Evolutionary conservation across 2,329 filamentous ascomycete species (phyloP).

Genomic region (Apiospora malaysiana): DNA sequence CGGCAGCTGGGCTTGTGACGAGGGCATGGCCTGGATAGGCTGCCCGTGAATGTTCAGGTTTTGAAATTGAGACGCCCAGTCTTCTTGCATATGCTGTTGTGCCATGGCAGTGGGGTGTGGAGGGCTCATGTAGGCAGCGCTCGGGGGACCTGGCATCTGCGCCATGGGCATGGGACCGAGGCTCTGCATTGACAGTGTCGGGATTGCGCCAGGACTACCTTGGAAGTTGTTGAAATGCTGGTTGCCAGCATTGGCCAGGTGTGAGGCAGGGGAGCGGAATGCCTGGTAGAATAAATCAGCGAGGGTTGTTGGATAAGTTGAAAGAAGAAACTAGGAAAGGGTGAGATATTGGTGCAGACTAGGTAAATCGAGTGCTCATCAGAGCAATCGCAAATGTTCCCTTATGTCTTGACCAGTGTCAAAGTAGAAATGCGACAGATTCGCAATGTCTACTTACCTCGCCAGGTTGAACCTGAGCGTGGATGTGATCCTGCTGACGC

Average conservation of each 20-base stretch:
- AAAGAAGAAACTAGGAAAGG: not conserved
- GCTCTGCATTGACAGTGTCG: slow-evolving; percentile 14
- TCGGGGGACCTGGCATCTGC: slow-evolving; percentile 2
- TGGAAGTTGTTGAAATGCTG: slow-evolving; percentile 30
- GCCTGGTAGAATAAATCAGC: slow-evolving; percentile 24
- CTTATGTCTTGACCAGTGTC: not conserved
- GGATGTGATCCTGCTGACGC: slow-evolving; percentile 73
- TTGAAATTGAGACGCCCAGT: slow-evolving; percentile 51
- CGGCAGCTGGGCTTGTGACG: not conserved
- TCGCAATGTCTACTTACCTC: slow-evolving; percentile 14
- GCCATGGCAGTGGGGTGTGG: slow-evolving; percentile 24
- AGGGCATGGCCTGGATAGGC: not conserved
- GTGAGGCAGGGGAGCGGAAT: slow-evolving; percentile 30
- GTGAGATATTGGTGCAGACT: not conserved
- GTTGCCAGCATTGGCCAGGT: slow-evolving; percentile 22
- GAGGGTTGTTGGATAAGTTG: slow-evolving; percentile 20
- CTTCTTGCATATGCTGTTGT: slow-evolving; percentile 26
- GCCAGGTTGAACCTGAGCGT: not conserved
- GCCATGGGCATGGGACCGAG: slow-evolving; percentile 13
- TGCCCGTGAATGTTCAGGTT: slow-evolving; percentile 44
- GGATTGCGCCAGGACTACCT: slow-evolving; percentile 26
- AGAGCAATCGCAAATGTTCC: not conserved
- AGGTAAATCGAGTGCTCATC: not conserved
- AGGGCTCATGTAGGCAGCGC: slow-evolving; percentile 26
- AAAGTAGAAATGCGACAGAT: not conserved